phyloP scores from a whole-genome alignment of 163 green algal genomes.

The Scenedesmus sp. region DNA sequence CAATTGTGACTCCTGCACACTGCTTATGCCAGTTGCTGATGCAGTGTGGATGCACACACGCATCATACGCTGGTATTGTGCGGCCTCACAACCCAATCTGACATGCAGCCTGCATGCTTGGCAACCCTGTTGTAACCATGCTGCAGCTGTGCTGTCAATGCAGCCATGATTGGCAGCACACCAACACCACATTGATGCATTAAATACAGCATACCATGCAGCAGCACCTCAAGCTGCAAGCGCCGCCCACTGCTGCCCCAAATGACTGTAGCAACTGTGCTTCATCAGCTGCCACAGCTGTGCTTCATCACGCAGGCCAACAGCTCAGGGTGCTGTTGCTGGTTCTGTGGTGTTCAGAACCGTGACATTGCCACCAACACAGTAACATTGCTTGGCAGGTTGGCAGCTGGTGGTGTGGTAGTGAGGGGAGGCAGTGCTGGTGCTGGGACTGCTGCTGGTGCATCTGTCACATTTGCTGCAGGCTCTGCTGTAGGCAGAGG shows the following conservation, averaged over 20 bases:
- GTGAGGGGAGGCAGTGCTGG: neutral
- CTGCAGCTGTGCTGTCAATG: neutral
- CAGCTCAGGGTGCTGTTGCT: neutral
- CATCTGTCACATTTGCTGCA: neutral
- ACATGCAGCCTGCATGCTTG: neutral
- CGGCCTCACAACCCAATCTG: no score
- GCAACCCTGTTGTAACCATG: neutral
- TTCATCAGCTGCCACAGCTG: no score
- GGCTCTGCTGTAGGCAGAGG: no score
- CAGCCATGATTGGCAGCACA: neutral
- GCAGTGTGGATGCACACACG: neutral
- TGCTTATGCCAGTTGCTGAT: neutral
- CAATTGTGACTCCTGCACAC: neutral
- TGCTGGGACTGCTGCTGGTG: neutral
- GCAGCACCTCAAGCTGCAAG: neutral
- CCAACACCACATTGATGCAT: neutral
- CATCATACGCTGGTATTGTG: no score
- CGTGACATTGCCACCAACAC: neutral
- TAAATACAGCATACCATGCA: neutral
- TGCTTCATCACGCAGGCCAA: neutral
- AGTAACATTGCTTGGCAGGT: neutral
- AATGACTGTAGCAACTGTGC: neutral
- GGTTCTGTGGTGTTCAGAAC: neutral
- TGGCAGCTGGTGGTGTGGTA: neutral
- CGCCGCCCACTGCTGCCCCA: neutral